Conservation (phyloP, 768 basidiomycete genomes). For the Auriculariales sp. region DNA sequence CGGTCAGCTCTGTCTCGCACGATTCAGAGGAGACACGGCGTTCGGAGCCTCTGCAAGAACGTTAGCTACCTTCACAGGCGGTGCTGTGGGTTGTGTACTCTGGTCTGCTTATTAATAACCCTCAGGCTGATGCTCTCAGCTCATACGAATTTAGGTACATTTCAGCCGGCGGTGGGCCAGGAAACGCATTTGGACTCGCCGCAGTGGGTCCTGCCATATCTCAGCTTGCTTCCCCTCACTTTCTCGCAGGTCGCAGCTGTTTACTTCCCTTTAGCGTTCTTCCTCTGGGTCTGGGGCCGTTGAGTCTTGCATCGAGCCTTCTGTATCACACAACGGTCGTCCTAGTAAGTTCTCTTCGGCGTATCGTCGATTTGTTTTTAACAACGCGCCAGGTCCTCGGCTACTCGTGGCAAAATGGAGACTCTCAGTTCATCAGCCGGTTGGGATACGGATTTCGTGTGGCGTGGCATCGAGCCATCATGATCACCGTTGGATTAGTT, state of each 20-base stretch:
- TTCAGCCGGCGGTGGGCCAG: slow-evolving; percentile 41
- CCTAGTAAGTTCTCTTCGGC: slow-evolving; percentile 31
- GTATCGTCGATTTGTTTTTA: not conserved
- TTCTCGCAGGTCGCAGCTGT: slow-evolving; percentile 58
- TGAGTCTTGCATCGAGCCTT: not conserved
- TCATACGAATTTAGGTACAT: slow-evolving; percentile 41
- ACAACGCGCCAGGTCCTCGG: slow-evolving; percentile 38
- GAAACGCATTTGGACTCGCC: slow-evolving; percentile 56
- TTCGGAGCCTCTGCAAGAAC: slow-evolving; percentile 51
- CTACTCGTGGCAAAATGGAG: slow-evolving; percentile 55
- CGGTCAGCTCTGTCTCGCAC: slow-evolving; percentile 55
- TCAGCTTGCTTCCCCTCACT: slow-evolving; percentile 60
- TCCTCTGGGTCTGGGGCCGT: slow-evolving; percentile 13
- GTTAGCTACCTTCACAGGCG: slow-evolving; percentile 50
- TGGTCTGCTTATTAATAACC: slow-evolving; percentile 33
- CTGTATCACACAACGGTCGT: slow-evolving; percentile 50
- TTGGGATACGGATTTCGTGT: slow-evolving; percentile 42
- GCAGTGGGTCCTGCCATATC: slow-evolving; percentile 53
- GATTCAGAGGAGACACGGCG: slow-evolving; percentile 64
- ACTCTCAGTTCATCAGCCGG: slow-evolving; percentile 7
- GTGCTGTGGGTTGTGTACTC: slow-evolving; percentile 43
- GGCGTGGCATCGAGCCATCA: slow-evolving; percentile 43
- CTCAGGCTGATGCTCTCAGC: too few relatives aligned
- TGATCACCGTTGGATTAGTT: slow-evolving; percentile 56
- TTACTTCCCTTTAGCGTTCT: slow-evolving; percentile 15